phyloP scores from a whole-genome alignment of 371 early-diverging fungal species.

The Haplosporangium sp. region DNA sequence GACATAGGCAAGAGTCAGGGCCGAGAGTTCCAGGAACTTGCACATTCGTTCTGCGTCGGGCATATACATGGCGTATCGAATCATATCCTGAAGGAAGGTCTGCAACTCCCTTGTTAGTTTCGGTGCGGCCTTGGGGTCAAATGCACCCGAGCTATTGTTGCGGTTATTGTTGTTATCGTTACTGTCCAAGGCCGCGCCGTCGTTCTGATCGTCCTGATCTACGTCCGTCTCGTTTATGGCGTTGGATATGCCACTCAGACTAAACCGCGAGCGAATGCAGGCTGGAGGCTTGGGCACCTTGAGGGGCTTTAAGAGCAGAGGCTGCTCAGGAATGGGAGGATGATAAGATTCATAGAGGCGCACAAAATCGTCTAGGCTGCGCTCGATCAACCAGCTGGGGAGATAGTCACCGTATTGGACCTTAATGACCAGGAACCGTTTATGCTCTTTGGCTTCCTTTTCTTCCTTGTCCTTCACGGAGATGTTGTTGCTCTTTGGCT shows the following conservation, averaged over 20 bases:
- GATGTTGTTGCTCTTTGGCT: constrained; percentile 7
- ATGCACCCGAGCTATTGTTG: constrained; percentile 13
- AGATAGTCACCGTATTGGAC: constrained; percentile 54
- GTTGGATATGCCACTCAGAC: constrained; percentile 9
- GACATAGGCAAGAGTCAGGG: constrained; percentile 45
- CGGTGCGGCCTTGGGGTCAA: constrained; percentile 43
- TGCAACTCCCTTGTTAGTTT: constrained; percentile 45
- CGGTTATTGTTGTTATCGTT: background rate
- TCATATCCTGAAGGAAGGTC: constrained; percentile 52
- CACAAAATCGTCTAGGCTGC: constrained; percentile 54
- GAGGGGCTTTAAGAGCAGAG: constrained; percentile 22
- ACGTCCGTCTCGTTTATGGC: constrained; percentile 2
- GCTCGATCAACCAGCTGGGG: constrained; percentile 52
- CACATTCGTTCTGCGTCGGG: constrained; percentile 55
- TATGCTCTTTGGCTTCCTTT: constrained; percentile 49
- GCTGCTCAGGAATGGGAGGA: constrained; percentile 39
- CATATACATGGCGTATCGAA: constrained; percentile 53
- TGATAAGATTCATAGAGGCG: constrained; percentile 46
- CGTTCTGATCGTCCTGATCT: background rate
- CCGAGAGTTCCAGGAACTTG: constrained; percentile 53
- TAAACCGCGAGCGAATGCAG: constrained; percentile 39
- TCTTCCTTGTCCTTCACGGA: constrained; percentile 44
- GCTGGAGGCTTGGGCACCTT: constrained; percentile 52
- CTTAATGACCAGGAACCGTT: constrained; percentile 46
- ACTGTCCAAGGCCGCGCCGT: background rate